Percentiles rank a stretch among this genome's conserved stretches.
phyloP scores from a whole-genome alignment of 495 filamentous ascomycete species.

The Xylaria grammica region DNA sequence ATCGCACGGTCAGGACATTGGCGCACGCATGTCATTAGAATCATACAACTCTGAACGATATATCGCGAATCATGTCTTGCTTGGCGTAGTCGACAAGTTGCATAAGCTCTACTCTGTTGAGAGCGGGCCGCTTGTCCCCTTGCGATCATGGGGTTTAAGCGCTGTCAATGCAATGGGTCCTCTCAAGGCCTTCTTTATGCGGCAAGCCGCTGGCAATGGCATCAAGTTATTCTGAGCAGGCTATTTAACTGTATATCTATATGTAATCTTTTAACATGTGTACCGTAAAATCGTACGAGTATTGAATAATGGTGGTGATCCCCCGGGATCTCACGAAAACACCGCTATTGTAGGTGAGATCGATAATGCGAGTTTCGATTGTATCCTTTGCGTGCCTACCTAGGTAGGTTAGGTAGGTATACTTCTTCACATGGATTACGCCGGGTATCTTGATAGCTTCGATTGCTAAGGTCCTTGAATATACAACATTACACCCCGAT shows the following conservation, averaged over 20 bases:
- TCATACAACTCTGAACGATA: conserved; percentile 80
- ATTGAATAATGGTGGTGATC: not conserved
- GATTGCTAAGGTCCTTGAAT: no score
- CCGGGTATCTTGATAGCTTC: no score
- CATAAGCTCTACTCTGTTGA: conserved; percentile 87
- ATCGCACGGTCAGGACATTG: conserved; percentile 83
- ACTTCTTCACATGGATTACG: no score
- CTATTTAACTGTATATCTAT: not conserved
- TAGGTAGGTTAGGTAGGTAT: no score
- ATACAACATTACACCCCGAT: no score
- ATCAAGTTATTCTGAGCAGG: conserved; percentile 46
- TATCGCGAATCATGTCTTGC: conserved; percentile 78
- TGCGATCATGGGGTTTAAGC: conserved; percentile 76
- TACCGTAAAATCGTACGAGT: conserved; percentile 2
- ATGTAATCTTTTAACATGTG: not conserved
- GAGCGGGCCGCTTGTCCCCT: conserved; percentile 74
- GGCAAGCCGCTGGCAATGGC: conserved; percentile 75
- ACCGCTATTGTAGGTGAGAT: not conserved
- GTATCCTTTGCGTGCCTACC: not conserved
- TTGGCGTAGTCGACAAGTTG: conserved; percentile 90
- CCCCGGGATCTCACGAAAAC: not conserved
- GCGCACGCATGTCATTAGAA: conserved; percentile 73
- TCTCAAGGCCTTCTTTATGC: conserved; percentile 88
- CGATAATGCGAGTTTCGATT: not conserved
- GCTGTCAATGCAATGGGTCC: conserved; percentile 77